Evolutionary conservation across 139 green algal species (phyloP).

Genomic region (Raphidocelis subcapitata): DNA sequence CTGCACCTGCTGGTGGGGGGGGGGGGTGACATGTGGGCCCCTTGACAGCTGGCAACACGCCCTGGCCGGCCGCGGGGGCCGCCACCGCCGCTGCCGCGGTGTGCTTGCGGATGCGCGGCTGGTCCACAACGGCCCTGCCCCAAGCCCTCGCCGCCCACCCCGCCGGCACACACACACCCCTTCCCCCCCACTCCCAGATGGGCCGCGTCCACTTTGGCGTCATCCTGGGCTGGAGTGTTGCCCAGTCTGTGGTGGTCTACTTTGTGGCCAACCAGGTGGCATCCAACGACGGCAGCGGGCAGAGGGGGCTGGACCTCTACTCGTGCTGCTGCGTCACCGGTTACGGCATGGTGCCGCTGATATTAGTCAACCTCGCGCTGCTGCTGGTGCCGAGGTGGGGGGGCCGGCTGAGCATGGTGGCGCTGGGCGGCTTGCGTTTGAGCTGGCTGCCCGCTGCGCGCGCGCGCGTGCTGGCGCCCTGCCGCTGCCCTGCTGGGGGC

Average conservation of each 20-base stretch:
- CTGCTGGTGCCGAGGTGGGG: slow-evolving; percentile 77
- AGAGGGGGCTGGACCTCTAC: slow-evolving; percentile 80
- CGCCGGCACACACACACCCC: too few species aligned
- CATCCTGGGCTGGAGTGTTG: slow-evolving; percentile 90
- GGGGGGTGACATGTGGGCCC: too few species aligned
- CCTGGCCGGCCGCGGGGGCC: too few species aligned
- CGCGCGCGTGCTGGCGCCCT: too few species aligned
- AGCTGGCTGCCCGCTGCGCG: too few species aligned
- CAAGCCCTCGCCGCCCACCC: neutral
- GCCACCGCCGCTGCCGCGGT: too few species aligned
- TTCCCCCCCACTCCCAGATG: slow-evolving; percentile 67
- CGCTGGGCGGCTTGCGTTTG: neutral
- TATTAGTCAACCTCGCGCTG: slow-evolving; percentile 59
- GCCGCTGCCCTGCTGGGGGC: too few species aligned
- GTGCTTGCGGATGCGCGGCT: too few species aligned
- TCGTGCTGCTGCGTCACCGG: slow-evolving; percentile 83
- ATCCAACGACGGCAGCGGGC: slow-evolving; percentile 32
- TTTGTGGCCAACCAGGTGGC: slow-evolving; percentile 60
- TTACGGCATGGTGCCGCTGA: slow-evolving; percentile 87
- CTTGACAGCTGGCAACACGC: too few species aligned
- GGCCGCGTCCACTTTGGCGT: slow-evolving; percentile 95
- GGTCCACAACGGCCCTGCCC: too few species aligned
- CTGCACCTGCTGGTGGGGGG: slow-evolving; percentile 84
- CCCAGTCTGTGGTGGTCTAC: slow-evolving; percentile 79
- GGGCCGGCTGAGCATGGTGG: neutral